phyloP scores from a whole-genome alignment of 345 rosid genomes.

The Populus ilicifolia region DNA sequence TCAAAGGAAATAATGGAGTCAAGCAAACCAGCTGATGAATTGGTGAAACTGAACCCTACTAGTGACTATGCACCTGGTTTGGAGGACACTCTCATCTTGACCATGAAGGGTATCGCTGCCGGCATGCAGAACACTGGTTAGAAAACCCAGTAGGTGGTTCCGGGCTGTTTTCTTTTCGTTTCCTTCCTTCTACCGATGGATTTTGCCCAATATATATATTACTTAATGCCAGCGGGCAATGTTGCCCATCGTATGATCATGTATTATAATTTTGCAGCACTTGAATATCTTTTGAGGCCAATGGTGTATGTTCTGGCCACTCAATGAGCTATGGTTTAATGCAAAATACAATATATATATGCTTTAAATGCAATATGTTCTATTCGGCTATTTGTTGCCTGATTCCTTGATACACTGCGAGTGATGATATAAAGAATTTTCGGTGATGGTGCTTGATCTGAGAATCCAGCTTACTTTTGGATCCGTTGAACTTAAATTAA shows the following conservation, averaged over 20 bases:
- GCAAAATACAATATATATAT: background rate
- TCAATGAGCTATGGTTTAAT: background rate
- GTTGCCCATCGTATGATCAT: background rate
- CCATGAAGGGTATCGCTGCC: constrained; percentile 97
- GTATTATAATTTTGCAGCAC: background rate
- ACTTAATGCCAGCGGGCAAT: background rate
- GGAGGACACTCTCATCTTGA: constrained; percentile 96
- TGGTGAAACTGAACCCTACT: constrained; percentile 68
- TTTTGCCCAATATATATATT: background rate
- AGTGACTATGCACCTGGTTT: constrained; percentile 89
- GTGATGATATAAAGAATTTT: background rate
- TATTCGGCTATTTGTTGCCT: background rate
- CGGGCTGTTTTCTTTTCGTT: background rate
- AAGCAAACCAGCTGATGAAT: constrained; percentile 62
- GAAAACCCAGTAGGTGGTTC: background rate
- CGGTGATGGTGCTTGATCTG: background rate
- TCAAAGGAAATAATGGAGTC: constrained; percentile 78
- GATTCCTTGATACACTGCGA: background rate
- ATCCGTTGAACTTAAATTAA: background rate
- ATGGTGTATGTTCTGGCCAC: background rate
- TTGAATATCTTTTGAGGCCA: background rate
- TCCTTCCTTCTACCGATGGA: background rate
- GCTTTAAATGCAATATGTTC: background rate
- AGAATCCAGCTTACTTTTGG: background rate
- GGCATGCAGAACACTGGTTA: constrained; percentile 96